Evolutionary conservation across 768 basidiomycete genomes (phyloP).

Genomic region (Daedaleopsis nitida): DNA sequence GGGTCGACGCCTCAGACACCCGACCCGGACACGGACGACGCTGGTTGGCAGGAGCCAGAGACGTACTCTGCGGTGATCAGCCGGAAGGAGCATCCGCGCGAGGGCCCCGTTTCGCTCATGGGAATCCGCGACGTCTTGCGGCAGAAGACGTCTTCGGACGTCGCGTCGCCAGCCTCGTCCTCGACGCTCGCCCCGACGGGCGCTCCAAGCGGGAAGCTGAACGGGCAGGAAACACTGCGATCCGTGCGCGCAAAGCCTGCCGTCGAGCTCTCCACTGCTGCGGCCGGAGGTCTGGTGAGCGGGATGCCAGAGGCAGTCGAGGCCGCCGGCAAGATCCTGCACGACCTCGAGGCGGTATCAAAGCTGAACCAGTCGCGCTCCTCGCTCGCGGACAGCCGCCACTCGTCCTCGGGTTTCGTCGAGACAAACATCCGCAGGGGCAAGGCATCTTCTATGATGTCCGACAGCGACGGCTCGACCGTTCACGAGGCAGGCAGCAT

Average conservation of each 20-base stretch:
- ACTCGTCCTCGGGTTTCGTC: slow-evolving; percentile 30
- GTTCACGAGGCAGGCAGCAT: slow-evolving; percentile 18
- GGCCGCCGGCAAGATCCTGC: slow-evolving; percentile 47
- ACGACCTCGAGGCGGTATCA: slow-evolving; percentile 41
- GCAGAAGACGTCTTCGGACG: slow-evolving; percentile 48
- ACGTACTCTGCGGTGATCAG: slow-evolving; percentile 59
- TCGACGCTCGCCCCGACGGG: slow-evolving; percentile 23
- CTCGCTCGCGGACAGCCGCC: slow-evolving; percentile 14
- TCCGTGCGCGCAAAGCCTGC: slow-evolving; percentile 60
- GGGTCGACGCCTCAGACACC: slow-evolving; percentile 38
- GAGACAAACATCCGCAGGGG: slow-evolving; percentile 40
- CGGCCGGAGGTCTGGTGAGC: slow-evolving; percentile 52
- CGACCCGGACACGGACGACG: slow-evolving; percentile 62
- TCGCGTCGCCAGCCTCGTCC: slow-evolving; percentile 20
- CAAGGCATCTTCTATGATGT: slow-evolving; percentile 44
- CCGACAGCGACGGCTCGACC: slow-evolving; percentile 44
- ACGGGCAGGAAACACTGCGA: slow-evolving; percentile 33
- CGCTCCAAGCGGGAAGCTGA: slow-evolving; percentile 18
- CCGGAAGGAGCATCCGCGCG: slow-evolving; percentile 64
- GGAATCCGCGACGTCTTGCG: slow-evolving; percentile 65
- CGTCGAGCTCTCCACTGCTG: slow-evolving; percentile 52
- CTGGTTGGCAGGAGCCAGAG: slow-evolving; percentile 63
- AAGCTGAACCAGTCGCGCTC: slow-evolving; percentile 27
- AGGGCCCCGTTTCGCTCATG: slow-evolving; percentile 52
- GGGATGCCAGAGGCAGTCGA: slow-evolving; percentile 37